Conservation (phyloP, 2,329 filamentous ascomycete species). For the Colletotrichum falcatum region DNA sequence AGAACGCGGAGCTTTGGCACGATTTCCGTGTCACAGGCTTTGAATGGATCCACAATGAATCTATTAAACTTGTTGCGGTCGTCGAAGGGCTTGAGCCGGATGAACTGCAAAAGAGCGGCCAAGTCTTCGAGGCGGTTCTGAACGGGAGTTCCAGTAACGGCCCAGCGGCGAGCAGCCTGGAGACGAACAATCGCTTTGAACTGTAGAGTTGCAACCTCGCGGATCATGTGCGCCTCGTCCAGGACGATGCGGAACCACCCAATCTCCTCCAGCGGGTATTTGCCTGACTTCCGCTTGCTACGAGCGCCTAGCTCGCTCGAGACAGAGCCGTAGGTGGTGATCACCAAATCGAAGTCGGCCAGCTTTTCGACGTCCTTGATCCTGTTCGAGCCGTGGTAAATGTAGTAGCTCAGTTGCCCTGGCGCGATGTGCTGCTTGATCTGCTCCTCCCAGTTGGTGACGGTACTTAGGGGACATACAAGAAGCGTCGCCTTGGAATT, state of each 20-base stretch:
- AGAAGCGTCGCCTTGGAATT: conserved; percentile 87
- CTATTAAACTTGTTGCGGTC: conserved; percentile 80
- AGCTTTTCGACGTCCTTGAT: conserved; percentile 77
- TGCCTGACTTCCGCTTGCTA: conserved; percentile 68
- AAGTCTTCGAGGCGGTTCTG: conserved; percentile 95
- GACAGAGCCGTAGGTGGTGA: conserved; percentile 93
- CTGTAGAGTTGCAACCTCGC: conserved; percentile 83
- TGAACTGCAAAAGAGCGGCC: conserved; percentile 85
- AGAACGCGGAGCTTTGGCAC: conserved; percentile 87
- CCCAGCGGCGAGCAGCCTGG: conserved; percentile 87
- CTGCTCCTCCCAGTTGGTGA: conserved; percentile 95
- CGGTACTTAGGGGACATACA: conserved; percentile 88
- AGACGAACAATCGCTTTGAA: conserved; percentile 88
- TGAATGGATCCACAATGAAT: conserved; percentile 87
- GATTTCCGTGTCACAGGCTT: conserved; percentile 85
- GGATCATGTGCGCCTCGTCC: conserved; percentile 95
- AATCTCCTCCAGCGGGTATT: conserved; percentile 78
- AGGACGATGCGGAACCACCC: conserved; percentile 95
- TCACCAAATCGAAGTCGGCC: conserved; percentile 81
- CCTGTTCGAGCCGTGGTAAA: conserved; percentile 87
- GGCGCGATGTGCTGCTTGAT: conserved; percentile 83
- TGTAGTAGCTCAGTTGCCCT: conserved; percentile 75
- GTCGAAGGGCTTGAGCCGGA: conserved; percentile 87
- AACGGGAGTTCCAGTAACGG: conserved; percentile 95
- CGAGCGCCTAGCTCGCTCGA: conserved; percentile 80